These are phyloP conservation scores for Marasmius fiardii DNA, from an alignment of 1,284 basidiomycete species.

Conservation along the genomic window DNA sequence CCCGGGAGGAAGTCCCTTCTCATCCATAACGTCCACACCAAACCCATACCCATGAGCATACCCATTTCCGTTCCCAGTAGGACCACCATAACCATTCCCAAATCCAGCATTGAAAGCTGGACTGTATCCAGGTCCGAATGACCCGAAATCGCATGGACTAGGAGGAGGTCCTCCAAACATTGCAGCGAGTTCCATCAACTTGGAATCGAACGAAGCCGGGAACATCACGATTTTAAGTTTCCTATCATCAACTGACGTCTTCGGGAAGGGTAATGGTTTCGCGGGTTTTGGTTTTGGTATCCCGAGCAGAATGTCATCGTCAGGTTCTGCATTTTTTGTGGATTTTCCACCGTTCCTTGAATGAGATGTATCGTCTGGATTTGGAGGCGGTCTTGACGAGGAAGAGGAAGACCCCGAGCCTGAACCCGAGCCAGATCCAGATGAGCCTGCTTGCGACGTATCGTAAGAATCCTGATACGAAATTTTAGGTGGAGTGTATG, in stretches of 20 bases:
- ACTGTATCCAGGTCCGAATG: conserved; percentile 1
- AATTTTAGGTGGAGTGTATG: not conserved
- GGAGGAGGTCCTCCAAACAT: conserved; percentile 8
- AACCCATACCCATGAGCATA: conserved; percentile 3
- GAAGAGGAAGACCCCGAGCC: conserved; percentile 19
- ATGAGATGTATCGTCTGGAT: not conserved
- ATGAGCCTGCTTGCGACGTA: not conserved
- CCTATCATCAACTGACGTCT: too few relatives aligned
- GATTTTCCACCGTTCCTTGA: not conserved
- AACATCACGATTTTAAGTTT: too few relatives aligned
- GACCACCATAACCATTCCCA: conserved; percentile 1
- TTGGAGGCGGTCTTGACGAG: conserved; percentile 19
- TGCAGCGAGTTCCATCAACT: too few relatives aligned
- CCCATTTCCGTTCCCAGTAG: conserved; percentile 1
- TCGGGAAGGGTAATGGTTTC: conserved; percentile 24
- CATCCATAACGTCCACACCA: not conserved
- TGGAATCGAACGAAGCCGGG: too few relatives aligned
- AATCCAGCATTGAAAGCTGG: conserved; percentile 4
- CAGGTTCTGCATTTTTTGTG: not conserved
- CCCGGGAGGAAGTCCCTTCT: not conserved
- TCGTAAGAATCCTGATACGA: not conserved
- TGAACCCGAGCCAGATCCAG: not conserved
- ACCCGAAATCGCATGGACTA: conserved; percentile 16
- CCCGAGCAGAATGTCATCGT: conserved; percentile 18
- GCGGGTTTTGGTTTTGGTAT: conserved; percentile 33